Conservation (phyloP, 2,329 filamentous ascomycete genomes). For the Alternaria sp. region DNA sequence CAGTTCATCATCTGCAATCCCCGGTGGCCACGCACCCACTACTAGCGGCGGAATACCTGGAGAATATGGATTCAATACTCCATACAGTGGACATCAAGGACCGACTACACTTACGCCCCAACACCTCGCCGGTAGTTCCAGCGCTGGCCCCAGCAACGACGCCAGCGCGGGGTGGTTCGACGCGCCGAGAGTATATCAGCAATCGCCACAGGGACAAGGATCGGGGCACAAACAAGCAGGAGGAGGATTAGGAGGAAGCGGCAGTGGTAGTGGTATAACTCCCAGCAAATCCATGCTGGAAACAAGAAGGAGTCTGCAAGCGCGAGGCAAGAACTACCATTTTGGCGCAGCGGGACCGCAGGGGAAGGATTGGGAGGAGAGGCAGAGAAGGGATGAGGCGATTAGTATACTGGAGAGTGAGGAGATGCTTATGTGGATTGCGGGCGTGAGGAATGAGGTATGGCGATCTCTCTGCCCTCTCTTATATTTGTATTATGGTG, state of each 20-base stretch:
- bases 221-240: neutral
- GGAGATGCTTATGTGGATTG: conserved; percentile 51
- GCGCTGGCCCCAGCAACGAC: neutral
- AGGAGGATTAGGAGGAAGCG: neutral
- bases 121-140: too few relatives aligned
- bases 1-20: too few relatives aligned
- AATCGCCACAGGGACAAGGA: neutral
- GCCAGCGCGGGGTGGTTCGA: neutral
- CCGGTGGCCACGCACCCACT: neutral
- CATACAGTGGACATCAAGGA: too few relatives aligned
- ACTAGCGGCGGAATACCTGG: neutral
- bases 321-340: conserved; percentile 24
- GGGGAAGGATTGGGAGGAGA: conserved; percentile 19
- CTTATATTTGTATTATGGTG: neutral
- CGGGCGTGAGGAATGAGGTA: conserved; percentile 46
- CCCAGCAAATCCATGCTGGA: conserved; percentile 21
- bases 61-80: too few relatives aligned
- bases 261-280: neutral
- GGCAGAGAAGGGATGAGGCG: conserved; percentile 41
- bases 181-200: neutral
- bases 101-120: too few relatives aligned
- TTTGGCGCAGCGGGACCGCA: neutral
- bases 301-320: conserved; percentile 40
- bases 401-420: conserved; percentile 43
- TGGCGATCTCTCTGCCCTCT: neutral